A percentile compares a stretch with the other conserved stretches of the same genome.
Conservation (phyloP, 2,329 filamentous ascomycete genomes). For the Ampelomyces quisqualis region DNA sequence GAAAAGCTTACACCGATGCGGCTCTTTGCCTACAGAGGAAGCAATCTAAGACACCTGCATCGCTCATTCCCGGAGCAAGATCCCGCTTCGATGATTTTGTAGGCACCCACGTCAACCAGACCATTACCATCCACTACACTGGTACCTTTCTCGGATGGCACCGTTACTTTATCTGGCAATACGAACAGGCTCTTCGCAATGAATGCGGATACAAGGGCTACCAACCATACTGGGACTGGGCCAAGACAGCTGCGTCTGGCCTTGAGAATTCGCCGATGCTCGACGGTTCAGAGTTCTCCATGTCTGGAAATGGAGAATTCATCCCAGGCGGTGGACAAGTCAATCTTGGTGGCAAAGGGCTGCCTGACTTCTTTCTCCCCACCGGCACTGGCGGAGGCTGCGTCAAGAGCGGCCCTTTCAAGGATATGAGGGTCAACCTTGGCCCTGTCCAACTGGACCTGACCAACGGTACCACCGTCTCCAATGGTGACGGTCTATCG, state of each 20-base stretch:
- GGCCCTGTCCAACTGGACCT: slow-evolving; percentile 16
- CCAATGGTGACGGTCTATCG: slow-evolving; percentile 21
- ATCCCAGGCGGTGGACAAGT: slow-evolving; percentile 30
- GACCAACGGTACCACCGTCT: slow-evolving; percentile 25
- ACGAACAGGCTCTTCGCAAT: slow-evolving; percentile 45
- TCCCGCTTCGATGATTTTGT: slow-evolving; percentile 43
- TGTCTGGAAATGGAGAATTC: slow-evolving; percentile 50
- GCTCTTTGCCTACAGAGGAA: slow-evolving; percentile 39
- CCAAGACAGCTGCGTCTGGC: slow-evolving; percentile 49
- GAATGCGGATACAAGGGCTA: slow-evolving; percentile 48
- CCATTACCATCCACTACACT: slow-evolving; percentile 38
- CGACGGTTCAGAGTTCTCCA: slow-evolving; percentile 53
- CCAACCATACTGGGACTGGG: slow-evolving; percentile 57
- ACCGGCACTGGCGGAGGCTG: slow-evolving; percentile 58
- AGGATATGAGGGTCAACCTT: slow-evolving; percentile 37
- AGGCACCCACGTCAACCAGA: slow-evolving; percentile 42
- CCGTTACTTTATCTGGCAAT: slow-evolving; percentile 45
- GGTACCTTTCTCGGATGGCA: slow-evolving; percentile 42
- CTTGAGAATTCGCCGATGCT: slow-evolving; percentile 53
- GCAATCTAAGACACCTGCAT: slow-evolving; percentile 30
- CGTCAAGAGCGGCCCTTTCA: slow-evolving; percentile 54
- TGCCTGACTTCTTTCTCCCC: slow-evolving; percentile 42
- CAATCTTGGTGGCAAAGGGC: slow-evolving; percentile 19
- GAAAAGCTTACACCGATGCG: slow-evolving; percentile 40
- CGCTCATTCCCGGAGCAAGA: slow-evolving; percentile 32